Base-by-base conservation (phyloP, 1,139 yeast species). In the Debaryomycetaceae sp. region DNA sequence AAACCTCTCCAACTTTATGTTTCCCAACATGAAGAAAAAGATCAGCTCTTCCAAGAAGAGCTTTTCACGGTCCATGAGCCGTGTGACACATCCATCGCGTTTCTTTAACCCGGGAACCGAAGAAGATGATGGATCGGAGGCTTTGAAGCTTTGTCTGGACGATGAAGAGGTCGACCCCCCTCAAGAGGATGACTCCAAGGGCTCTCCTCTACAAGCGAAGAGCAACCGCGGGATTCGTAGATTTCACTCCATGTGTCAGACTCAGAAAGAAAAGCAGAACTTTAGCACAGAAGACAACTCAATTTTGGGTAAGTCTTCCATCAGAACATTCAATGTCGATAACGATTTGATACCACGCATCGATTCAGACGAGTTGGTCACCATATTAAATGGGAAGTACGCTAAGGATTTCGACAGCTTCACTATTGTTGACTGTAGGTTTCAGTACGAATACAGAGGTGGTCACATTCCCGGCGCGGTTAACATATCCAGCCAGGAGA, bases 401-500 rank as follows among this genome's bases (percentile, higher is more conserved):
- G 54, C 63, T 14, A 66, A 75, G 31, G 70, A 70, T 41, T 91
- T 84, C 60, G 84, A 83, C 52, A 80, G 82, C 36, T 71, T 79
- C 42, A 56, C 80, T 6, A 69, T 93, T 34, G 73, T 95, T 11
- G 99, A 93, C 65, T 90, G 98, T 61, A 78, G 99, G 42, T 93
- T 93, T 59, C 89, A 84, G 55, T 93, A 93, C 68, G 99, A 93
- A 65, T 95, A 69, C 62, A 75, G 78, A 36, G 98, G 99, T 24
- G 99, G 99, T 31, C 99, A 95, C 64, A 88, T 93, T 41, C 78
- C 75, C 38, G 84, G 87, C 39, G 96, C 99, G 9, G 57, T 87
- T 45, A 93, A 93, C 62, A 74, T 90, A 36, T 82, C 87, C 38
- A 78, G 86, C 39, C 84, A 86, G 53, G 80, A 79, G 46, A 83